Base-by-base conservation (phyloP, 305 asterid genomes). In the Fraxinus paxiana region DNA sequence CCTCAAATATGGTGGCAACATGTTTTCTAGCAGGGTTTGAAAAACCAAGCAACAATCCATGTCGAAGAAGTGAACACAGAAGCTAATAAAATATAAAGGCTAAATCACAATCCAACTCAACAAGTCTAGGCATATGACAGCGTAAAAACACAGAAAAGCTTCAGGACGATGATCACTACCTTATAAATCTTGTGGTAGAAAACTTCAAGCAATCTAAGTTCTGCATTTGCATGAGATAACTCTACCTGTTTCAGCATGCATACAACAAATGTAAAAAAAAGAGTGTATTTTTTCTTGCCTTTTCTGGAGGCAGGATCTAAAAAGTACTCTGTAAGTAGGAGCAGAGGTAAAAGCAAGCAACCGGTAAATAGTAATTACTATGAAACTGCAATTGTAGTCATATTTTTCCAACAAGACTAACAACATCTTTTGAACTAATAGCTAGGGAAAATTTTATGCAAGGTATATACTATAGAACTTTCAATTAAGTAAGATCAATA, bases 131-230 rank as follows among this genome's bases (percentile, higher is more conserved):
- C 82, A 74, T 51, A 26, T 12, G 22, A 67, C 37, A 73, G 17
- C 10, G 28, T 73, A 46, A 22, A 51, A 35, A 59, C 73, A 75
- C 73, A 78, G 24, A 79, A 35, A n/a, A 33, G 22, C 54, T 35
- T 41, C 76, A 28, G 77, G 30, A 51, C 0, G 43, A 8, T 12
- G 70, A 76, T 18, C 51, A 77, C 43, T 87, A 89, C 92, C 92
- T 89, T 89, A 73, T 87, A 89, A 54, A 89, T 89, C 81, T 89
- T 89, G 82, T 89, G 89, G 48, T 86, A 86, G 81, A 89, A 89
- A 43, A 89, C 89, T 85, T 89, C 92, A 51, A 89, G 84, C 81
- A 89, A 81, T 85, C 90, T 86, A 77, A 89, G 85, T 79, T 89
- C 90, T 20, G 89, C 91, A 84, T 83, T 78, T 5, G 85, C 87